These are phyloP conservation scores for Arachnomyces sp. DNA, from an alignment of 2,329 filamentous ascomycete genomes.

Conservation along the genomic window DNA sequence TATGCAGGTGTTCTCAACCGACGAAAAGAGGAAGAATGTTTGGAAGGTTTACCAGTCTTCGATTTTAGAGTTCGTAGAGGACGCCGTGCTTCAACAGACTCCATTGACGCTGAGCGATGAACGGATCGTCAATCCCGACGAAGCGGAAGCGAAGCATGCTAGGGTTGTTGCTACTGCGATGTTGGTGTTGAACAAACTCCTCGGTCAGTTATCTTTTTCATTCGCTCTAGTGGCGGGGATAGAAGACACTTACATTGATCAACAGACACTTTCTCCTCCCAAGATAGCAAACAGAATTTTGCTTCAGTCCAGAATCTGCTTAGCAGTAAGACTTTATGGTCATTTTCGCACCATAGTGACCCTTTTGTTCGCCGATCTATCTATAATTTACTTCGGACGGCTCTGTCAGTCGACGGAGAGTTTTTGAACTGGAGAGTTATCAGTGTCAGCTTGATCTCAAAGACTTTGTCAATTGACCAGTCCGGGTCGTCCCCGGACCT, in stretches of 20 bases:
- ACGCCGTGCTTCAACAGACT: constrained; percentile 71
- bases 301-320: constrained; percentile 61
- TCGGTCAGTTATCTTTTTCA: constrained; percentile 30
- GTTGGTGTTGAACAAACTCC: constrained; percentile 47
- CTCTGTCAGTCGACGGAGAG: constrained; percentile 41
- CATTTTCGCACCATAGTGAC: constrained; percentile 50
- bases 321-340: constrained; percentile 54
- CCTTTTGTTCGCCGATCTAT: constrained; percentile 50
- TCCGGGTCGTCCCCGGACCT: constrained; percentile 66
- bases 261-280: constrained; percentile 17
- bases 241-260: constrained; percentile 16
- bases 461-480: constrained; percentile 67
- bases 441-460: constrained; percentile 63
- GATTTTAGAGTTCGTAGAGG: constrained; percentile 73
- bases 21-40: constrained; percentile 69
- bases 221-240: neutral
- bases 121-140: constrained; percentile 72
- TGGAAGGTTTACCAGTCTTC: constrained; percentile 74
- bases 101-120: constrained; percentile 80
- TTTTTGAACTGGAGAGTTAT: constrained; percentile 57
- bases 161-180: constrained; percentile 62
- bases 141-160: constrained; percentile 77
- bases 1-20: constrained; percentile 64
- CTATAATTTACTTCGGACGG: constrained; percentile 49
- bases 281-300: constrained; percentile 54